Evolutionary conservation across 2,329 filamentous ascomycete genomes (phyloP).

Genomic region (Coccinonectria pachysandricola): DNA sequence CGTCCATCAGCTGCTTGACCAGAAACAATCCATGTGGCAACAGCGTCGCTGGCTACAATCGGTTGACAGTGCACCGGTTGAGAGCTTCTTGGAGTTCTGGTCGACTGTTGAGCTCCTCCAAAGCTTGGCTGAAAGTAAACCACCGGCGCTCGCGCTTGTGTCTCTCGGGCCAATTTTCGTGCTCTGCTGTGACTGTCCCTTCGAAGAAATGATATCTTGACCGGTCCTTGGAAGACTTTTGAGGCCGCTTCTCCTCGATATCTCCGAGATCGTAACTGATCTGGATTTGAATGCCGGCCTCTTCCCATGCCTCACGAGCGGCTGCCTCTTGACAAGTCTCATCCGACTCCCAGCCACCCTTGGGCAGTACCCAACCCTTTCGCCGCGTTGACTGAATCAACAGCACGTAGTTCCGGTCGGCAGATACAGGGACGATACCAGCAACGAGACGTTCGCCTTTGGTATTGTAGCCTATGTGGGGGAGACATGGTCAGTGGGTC

Average conservation of each 20-base stretch:
- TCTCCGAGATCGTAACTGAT: conserved; percentile 78
- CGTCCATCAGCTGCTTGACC: no score
- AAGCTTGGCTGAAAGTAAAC: conserved; percentile 80
- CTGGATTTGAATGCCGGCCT: conserved; percentile 81
- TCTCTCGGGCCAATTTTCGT: conserved; percentile 84
- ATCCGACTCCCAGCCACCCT: conserved; percentile 95
- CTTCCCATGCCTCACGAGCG: conserved; percentile 90
- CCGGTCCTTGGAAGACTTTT: conserved; percentile 57
- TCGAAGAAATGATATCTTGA: conserved; percentile 74
- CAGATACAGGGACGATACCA: conserved; percentile 80
- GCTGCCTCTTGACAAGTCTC: conserved; percentile 81
- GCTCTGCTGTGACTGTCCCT: conserved; percentile 76
- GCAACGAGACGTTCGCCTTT: conserved; percentile 92
- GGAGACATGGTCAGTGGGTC: conserved; percentile 12
- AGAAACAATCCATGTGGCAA: neutral
- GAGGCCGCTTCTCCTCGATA: conserved; percentile 74
- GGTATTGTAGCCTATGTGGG: conserved; percentile 67
- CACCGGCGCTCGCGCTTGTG: conserved; percentile 85
- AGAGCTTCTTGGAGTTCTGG: conserved; percentile 86
- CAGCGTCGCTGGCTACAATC: conserved; percentile 10
- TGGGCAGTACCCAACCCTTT: conserved; percentile 92
- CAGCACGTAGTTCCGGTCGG: conserved; percentile 78
- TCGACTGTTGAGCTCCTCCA: conserved; percentile 61
- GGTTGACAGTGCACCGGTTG: conserved; percentile 63
- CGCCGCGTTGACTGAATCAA: conserved; percentile 87